Percentiles rank a stretch among this genome's conserved stretches.
Evolutionary conservation across 441 rosid species (phyloP).

Genomic region (Croton setiger): DNA sequence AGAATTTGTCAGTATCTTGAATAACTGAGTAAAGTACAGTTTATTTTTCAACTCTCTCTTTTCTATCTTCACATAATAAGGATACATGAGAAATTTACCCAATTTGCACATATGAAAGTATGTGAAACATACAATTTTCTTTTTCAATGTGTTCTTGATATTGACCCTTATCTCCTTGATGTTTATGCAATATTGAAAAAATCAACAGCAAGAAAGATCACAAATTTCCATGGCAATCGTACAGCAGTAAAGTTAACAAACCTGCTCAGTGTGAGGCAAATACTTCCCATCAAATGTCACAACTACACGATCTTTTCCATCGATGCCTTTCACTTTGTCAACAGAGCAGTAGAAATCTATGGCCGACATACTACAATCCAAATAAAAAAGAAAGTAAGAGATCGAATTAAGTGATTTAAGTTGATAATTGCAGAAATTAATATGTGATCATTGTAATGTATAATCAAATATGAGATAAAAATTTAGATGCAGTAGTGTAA

Average conservation of each 20-base stretch:
- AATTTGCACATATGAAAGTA: no score
- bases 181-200: background rate
- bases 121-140: background rate
- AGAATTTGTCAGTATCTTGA: constrained; percentile 3
- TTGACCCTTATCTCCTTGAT: background rate
- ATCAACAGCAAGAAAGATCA: background rate
- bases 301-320: constrained; percentile 81
- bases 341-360: constrained; percentile 96
- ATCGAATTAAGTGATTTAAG: background rate
- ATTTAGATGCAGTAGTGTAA: background rate
- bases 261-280: constrained; percentile 81
- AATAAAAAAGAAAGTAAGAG: constrained; percentile 4
- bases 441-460: background rate
- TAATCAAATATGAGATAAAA: background rate
- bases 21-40: background rate
- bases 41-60: background rate
- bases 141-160: background rate
- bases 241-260: constrained; percentile 25
- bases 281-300: constrained; percentile 91
- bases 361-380: constrained; percentile 66
- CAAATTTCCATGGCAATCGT: background rate
- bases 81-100: background rate
- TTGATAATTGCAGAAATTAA: background rate
- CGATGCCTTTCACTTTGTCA: constrained; percentile 77
- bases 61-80: background rate